phyloP scores from a whole-genome alignment of 2,329 filamentous ascomycete species.

The Hymenoscyphus scutula region DNA sequence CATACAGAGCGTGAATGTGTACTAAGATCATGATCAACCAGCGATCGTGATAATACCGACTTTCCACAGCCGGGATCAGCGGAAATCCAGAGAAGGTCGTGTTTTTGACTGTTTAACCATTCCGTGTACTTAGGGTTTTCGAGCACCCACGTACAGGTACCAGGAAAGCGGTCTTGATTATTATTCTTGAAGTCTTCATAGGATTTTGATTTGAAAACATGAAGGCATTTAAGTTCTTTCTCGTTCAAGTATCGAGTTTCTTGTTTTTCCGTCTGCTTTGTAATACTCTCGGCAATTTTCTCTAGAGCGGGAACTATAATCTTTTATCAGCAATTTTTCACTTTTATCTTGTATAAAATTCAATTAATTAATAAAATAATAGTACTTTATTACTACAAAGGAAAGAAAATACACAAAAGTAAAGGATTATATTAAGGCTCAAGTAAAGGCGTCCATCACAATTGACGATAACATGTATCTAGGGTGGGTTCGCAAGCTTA shows the following conservation, averaged over 20 bases:
- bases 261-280: too few relatives aligned
- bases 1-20: constrained; percentile 33
- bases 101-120: constrained; percentile 36
- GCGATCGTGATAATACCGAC: constrained; percentile 38
- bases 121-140: constrained; percentile 32
- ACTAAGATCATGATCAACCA: constrained; percentile 31
- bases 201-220: neutral
- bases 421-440: constrained; percentile 29
- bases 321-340: too few relatives aligned
- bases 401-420: too few relatives aligned
- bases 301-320: too few relatives aligned
- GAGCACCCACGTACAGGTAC: constrained; percentile 36
- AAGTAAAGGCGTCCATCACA: constrained; percentile 1
- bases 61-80: constrained; percentile 43
- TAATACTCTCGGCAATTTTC: too few relatives aligned
- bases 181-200: constrained; percentile 38
- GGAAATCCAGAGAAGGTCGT: constrained; percentile 35
- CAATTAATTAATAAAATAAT: too few relatives aligned
- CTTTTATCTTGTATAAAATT: too few relatives aligned
- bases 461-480: too few relatives aligned
- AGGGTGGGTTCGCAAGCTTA: too few relatives aligned
- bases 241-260: too few relatives aligned
- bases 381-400: too few relatives aligned
- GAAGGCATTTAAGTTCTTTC: too few relatives aligned
- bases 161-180: constrained; percentile 28